Percentiles rank a stretch among this genome's conserved stretches.
Conservation (phyloP, 495 filamentous ascomycete species). For the Alectoria sarmentosa region DNA sequence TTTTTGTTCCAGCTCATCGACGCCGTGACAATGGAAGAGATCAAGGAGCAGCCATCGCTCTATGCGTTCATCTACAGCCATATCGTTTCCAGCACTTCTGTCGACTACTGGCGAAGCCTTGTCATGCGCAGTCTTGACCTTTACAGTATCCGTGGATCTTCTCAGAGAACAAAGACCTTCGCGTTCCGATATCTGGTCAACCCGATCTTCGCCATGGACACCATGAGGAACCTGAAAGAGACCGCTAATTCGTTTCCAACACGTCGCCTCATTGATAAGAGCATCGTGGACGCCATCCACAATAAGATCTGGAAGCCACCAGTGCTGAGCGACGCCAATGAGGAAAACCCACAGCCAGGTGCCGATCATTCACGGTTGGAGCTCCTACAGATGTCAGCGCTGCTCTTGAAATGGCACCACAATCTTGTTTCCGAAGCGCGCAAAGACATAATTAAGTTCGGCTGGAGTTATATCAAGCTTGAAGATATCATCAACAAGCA, state of each 20-base stretch:
- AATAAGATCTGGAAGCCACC: slow-evolving; percentile 92
- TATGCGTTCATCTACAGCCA: slow-evolving; percentile 76
- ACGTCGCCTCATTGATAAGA: slow-evolving; percentile 69
- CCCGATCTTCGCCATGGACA: slow-evolving; percentile 95
- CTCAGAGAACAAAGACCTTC: slow-evolving; percentile 88
- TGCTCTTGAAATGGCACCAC: slow-evolving; percentile 91
- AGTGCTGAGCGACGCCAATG: slow-evolving; percentile 62
- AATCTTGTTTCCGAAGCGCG: slow-evolving; percentile 77
- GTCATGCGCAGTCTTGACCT: slow-evolving; percentile 83
- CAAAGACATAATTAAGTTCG: slow-evolving; percentile 98
- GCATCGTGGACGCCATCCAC: slow-evolving; percentile 85
- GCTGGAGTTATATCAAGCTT: slow-evolving; percentile 95
- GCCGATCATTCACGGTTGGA: slow-evolving; percentile 97
- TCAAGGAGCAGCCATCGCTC: slow-evolving; percentile 68
- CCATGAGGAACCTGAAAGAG: slow-evolving; percentile 48
- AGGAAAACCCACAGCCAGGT: slow-evolving; percentile 77
- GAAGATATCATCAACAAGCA: slow-evolving; percentile 99
- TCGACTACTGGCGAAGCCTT: slow-evolving; percentile 81
- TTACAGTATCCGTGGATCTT: slow-evolving; percentile 67
- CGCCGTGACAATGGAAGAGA: slow-evolving; percentile 71
- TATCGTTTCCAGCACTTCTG: slow-evolving; percentile 76
- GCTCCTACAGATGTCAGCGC: slow-evolving; percentile 83
- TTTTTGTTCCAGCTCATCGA: slow-evolving; percentile 84
- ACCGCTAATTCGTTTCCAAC: slow-evolving; percentile 27
- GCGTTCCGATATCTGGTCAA: slow-evolving; percentile 89